phyloP scores from a whole-genome alignment of 192 early-diverging fungal genomes.

The Umbelopsis isabellina region DNA sequence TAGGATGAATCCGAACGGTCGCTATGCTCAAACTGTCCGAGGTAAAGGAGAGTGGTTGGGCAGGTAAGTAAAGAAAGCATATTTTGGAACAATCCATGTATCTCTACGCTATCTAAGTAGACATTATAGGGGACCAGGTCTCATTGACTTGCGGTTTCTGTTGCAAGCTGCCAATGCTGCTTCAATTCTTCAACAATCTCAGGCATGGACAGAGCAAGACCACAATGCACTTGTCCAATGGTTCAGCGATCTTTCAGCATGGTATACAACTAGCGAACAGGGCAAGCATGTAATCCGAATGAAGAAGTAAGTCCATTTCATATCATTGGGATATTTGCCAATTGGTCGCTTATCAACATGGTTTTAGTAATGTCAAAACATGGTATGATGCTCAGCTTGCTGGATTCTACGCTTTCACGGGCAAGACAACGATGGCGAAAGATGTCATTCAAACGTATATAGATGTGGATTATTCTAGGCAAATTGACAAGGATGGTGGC shows the following conservation, averaged over 20 bases:
- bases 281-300: background rate
- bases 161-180: background rate
- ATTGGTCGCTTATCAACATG: background rate
- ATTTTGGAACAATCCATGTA: too few relatives aligned
- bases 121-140: background rate
- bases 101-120: too few relatives aligned
- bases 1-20: constrained; percentile 9
- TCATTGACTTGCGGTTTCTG: background rate
- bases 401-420: background rate
- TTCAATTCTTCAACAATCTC: background rate
- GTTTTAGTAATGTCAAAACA: background rate
- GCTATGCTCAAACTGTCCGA: background rate
- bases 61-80: background rate
- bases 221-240: background rate
- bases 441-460: background rate
- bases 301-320: background rate
- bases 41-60: background rate
- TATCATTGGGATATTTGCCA: too few relatives aligned
- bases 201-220: background rate
- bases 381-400: background rate
- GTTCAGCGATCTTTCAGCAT: background rate
- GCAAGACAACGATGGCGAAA: background rate
- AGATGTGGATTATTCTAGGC: background rate
- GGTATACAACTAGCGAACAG: background rate
- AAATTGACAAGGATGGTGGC: background rate